These are phyloP conservation scores for Purpureocillium takamizusanense DNA, from an alignment of 2,329 filamentous ascomycete species.

Conservation along the genomic window DNA sequence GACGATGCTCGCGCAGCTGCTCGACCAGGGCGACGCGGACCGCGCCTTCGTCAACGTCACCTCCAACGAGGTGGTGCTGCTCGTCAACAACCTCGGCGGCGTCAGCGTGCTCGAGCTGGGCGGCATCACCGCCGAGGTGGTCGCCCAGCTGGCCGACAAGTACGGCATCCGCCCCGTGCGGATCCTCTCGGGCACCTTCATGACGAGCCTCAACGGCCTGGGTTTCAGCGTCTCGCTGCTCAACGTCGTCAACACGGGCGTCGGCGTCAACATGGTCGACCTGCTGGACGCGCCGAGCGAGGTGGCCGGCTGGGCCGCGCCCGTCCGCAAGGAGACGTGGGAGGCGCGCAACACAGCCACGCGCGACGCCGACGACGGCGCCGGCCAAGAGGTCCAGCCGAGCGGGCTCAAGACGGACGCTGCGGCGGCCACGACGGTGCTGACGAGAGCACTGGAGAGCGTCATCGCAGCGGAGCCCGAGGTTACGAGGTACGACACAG, in stretches of 20 bases:
- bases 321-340: conserved; percentile 56
- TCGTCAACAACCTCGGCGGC: conserved; percentile 70
- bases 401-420: conserved; percentile 47
- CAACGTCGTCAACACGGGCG: conserved; percentile 51
- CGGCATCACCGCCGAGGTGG: conserved; percentile 61
- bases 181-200: conserved; percentile 61
- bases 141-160: conserved; percentile 47
- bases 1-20: conserved; percentile 61
- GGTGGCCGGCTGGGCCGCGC: conserved; percentile 60
- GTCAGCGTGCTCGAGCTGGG: conserved; percentile 65
- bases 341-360: conserved; percentile 41
- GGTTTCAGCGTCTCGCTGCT: conserved; percentile 68
- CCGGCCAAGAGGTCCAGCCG: conserved; percentile 24
- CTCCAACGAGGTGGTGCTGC: conserved; percentile 54
- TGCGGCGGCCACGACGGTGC: conserved; percentile 34
- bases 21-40: conserved; percentile 57
- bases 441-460: conserved; percentile 49
- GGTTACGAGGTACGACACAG: conserved; percentile 65
- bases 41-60: conserved; percentile 59
- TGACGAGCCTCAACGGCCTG: conserved; percentile 69
- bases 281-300: conserved; percentile 62
- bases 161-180: conserved; percentile 55
- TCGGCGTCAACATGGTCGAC: conserved; percentile 55
- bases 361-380: conserved; percentile 26
- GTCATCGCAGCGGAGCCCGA: conserved; percentile 61